Percentiles rank a stretch among this genome's conserved stretches.
phyloP scores from a whole-genome alignment of 805 yeast species.

The Clavispora carvajalis region DNA sequence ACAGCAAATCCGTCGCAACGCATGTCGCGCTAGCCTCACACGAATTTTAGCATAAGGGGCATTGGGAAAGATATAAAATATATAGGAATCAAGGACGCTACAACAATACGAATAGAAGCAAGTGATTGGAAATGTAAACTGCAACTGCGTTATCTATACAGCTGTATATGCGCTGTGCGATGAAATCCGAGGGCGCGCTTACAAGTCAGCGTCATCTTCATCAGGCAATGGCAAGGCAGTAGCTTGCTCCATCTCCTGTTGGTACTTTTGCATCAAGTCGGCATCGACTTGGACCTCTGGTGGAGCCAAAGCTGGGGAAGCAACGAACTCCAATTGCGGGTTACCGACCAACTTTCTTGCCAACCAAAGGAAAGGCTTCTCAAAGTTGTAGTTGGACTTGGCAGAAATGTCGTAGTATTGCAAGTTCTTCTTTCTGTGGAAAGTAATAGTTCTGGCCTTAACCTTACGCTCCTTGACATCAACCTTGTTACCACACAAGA shows the following conservation, averaged over 20 bases:
- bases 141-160: slow-evolving; percentile 4
- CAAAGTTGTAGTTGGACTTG: slow-evolving; percentile 98
- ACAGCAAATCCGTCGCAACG: slow-evolving; percentile 7
- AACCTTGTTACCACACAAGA: slow-evolving; percentile 98
- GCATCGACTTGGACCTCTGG: slow-evolving; percentile 98
- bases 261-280: slow-evolving; percentile 95
- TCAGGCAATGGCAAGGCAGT: slow-evolving; percentile 99
- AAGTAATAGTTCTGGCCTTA: slow-evolving; percentile 98
- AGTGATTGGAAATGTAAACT: neutral
- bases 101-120: neutral
- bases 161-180: neutral
- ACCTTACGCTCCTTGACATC: slow-evolving; percentile 99
- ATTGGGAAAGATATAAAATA: neutral
- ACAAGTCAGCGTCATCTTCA: slow-evolving; percentile 99
- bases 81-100: neutral
- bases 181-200: slow-evolving; percentile 23
- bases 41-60: slow-evolving; percentile 4
- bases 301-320: slow-evolving; percentile 98
- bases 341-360: slow-evolving; percentile 99
- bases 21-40: slow-evolving; percentile 12
- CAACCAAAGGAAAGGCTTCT: slow-evolving; percentile 99
- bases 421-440: slow-evolving; percentile 99
- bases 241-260: slow-evolving; percentile 99
- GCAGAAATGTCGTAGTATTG: slow-evolving; percentile 99
- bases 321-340: slow-evolving; percentile 97